Base-by-base conservation (phyloP, 1,284 basidiomycete species). In the Tylopilus orsonianus region DNA sequence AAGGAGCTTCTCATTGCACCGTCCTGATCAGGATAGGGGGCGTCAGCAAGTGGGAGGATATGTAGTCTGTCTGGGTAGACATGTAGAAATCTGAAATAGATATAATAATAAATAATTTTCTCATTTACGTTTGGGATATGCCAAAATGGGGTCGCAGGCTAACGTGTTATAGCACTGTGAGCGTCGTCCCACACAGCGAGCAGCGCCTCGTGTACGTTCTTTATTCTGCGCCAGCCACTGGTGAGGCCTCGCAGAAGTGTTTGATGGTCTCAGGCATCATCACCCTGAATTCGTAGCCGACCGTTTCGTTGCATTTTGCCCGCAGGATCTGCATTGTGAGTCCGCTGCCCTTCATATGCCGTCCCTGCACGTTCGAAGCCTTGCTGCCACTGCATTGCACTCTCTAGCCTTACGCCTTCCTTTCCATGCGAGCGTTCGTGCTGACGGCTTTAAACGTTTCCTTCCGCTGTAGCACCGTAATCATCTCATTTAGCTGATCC, bases 381-480 rank as follows among this genome's bases (percentile, higher is more conserved):
- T 74, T 64, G 62, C 65, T 52, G 54, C 56, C 48, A 55, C 70
- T 69, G 62, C 73, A 57, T 72, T 74, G 68, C 59, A 33, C 45
- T 49, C 38, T 47, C 46, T 56, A 56, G 51, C 44, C 46, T 53
- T 56, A 42, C 38, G 39, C 50, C 54, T 57, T 55, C 58, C 52
- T 53, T 62, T n/a, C n/a, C 13, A 41, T 60, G 27, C 41, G 27
- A 37, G 46, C 24, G 45, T 46, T 37, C 27, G 22, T 55, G 20
- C 58, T 62, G 52, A 61, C 53, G 24, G 19, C 33, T 44, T 47
- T 55, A 53, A 55, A 50, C 48, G 3, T 44, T 38, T 32, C 37
- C 47, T 58, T 53, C 49, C 50, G 37, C 50, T 51, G 45, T 64
- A 69, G 62, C 60, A 47, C 64, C 49, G 41, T 64, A 50, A 61